phyloP scores from a whole-genome alignment of 257 asterid genomes.

The Coffea eugenioides region DNA sequence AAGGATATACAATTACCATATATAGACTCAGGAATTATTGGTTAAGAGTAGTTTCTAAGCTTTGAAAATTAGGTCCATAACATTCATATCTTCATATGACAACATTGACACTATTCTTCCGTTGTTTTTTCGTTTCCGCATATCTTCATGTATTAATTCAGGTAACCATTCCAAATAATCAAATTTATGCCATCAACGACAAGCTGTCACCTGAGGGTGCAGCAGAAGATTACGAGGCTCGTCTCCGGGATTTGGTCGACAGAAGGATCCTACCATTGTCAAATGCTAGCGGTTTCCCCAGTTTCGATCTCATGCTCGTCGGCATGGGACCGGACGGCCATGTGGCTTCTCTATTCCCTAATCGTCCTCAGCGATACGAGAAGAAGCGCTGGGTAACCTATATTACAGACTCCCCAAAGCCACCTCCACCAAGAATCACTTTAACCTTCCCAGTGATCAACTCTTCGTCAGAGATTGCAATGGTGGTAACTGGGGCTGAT shows the following conservation, averaged over 20 bases:
- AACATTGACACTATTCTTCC: too few species aligned
- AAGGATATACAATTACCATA: too few species aligned
- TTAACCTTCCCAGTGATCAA: slow-evolving; percentile 85
- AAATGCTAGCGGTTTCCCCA: slow-evolving; percentile 51
- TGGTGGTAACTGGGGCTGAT: slow-evolving; percentile 74
- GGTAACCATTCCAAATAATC: slow-evolving; percentile 30
- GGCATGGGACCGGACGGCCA: slow-evolving; percentile 96
- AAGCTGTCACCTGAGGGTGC: slow-evolving; percentile 57
- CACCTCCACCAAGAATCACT: slow-evolving; percentile 82
- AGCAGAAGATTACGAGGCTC: slow-evolving; percentile 69
- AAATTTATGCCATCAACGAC: slow-evolving; percentile 62
- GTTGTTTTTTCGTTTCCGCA: background rate
- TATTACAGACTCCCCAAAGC: slow-evolving; percentile 79
- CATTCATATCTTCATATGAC: too few species aligned
- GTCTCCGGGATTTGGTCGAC: slow-evolving; percentile 43
- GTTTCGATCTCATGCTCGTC: slow-evolving; percentile 71
- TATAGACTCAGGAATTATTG: too few species aligned
- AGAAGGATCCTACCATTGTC: slow-evolving; percentile 43
- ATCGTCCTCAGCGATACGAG: slow-evolving; percentile 54
- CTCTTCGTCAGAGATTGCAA: slow-evolving; percentile 74
- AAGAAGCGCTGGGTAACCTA: slow-evolving; percentile 75
- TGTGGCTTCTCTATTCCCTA: slow-evolving; percentile 81
- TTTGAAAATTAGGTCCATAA: too few species aligned
- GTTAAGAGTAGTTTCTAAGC: too few species aligned
- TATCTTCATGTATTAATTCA: slow-evolving; percentile 48